A percentile compares a stretch with the other conserved stretches of the same genome.
phyloP scores from a whole-genome alignment of 1,139 yeast species.

The Geotrichum restrictum region DNA sequence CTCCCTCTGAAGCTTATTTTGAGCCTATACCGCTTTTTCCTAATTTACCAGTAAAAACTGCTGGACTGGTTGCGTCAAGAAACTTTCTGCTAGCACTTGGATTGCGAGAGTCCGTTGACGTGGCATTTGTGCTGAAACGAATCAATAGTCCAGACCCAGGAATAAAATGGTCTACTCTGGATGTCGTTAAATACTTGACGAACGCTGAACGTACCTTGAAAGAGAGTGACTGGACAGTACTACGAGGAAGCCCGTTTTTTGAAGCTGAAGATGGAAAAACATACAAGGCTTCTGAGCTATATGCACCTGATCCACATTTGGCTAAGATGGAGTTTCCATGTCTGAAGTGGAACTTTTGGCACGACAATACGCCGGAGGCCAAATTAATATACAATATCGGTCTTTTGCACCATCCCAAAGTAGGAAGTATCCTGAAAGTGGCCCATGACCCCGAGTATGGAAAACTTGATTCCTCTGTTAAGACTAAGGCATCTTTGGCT shows the following conservation, averaged over 20 bases:
- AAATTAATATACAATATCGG: constrained; percentile 36
- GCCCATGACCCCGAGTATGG: constrained; percentile 18
- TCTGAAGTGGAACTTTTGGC: constrained; percentile 37
- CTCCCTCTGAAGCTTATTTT: constrained; percentile 39
- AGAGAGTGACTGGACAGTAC: constrained; percentile 34
- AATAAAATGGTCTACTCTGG: constrained; percentile 39
- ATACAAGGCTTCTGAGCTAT: constrained; percentile 31
- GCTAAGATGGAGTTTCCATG: constrained; percentile 34
- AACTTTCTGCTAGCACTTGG: constrained; percentile 38
- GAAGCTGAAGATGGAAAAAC: constrained; percentile 25
- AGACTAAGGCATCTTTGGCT: constrained; percentile 29
- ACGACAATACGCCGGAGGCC: constrained; percentile 33
- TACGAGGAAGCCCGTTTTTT: constrained; percentile 35
- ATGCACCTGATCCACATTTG: constrained; percentile 36
- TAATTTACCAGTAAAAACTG: constrained; percentile 38
- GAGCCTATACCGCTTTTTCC: constrained; percentile 39
- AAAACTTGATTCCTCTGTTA: neutral
- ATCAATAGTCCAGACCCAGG: constrained; percentile 32
- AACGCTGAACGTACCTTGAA: constrained; percentile 32
- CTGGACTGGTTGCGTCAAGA: constrained; percentile 30
- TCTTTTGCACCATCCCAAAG: constrained; percentile 32
- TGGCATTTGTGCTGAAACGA: constrained; percentile 40
- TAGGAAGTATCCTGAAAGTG: constrained; percentile 27
- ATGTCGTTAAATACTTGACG: constrained; percentile 38
- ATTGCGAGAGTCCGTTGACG: constrained; percentile 42